These are phyloP conservation scores for Aspergillaceae sp. DNA, from an alignment of 2,329 filamentous ascomycete genomes.

Conservation along the genomic window DNA sequence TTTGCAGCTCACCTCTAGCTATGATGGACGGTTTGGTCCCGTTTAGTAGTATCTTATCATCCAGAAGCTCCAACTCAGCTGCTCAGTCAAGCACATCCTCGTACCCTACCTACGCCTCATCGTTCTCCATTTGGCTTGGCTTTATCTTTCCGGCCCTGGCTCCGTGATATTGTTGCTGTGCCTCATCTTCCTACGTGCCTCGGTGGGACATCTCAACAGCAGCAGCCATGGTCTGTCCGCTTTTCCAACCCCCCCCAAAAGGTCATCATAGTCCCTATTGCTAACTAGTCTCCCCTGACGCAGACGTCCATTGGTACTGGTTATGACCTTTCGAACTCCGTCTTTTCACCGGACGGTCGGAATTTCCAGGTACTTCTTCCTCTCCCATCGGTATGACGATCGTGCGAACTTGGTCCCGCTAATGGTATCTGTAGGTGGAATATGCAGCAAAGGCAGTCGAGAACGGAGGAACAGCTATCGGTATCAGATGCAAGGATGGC, in stretches of 20 bases:
- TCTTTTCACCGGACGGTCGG: slow-evolving; percentile 97
- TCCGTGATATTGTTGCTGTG: neutral
- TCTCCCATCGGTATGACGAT: neutral
- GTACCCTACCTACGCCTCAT: no score
- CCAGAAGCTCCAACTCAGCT: neutral
- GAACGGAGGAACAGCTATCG: slow-evolving; percentile 91
- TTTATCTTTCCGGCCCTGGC: neutral
- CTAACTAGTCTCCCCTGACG: neutral
- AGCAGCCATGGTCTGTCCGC: slow-evolving; percentile 14
- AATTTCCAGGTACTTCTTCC: slow-evolving; percentile 73
- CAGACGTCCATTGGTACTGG: slow-evolving; percentile 99
- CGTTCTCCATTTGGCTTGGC: neutral
- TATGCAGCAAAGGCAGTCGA: slow-evolving; percentile 98
- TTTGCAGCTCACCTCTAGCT: slow-evolving; percentile 11
- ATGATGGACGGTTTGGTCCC: slow-evolving; percentile 4
- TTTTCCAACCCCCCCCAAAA: neutral
- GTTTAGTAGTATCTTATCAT: slow-evolving; percentile 1
- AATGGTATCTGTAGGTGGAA: slow-evolving; percentile 53
- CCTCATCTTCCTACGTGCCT: neutral
- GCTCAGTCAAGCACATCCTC: neutral
- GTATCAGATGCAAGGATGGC: slow-evolving; percentile 94
- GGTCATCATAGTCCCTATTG: slow-evolving; percentile 7
- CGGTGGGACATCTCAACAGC: slow-evolving; percentile 2
- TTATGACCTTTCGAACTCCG: slow-evolving; percentile 98
- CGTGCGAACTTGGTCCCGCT: slow-evolving; percentile 3